Conservation (phyloP, 2,329 filamentous ascomycete genomes). For the Paradendryphiella salina region DNA sequence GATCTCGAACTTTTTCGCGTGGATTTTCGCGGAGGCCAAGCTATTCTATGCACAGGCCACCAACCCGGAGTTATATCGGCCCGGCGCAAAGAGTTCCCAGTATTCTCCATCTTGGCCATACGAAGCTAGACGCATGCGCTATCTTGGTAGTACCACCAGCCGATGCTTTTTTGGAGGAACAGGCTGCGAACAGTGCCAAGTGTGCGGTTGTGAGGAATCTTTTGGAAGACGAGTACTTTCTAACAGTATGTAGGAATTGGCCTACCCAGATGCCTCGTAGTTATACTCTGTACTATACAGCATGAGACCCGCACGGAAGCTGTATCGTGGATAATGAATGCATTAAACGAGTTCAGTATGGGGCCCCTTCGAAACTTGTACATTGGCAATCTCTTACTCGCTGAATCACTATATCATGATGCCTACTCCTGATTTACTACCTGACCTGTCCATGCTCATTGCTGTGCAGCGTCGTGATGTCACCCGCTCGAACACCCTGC, state of each 20-base stretch:
- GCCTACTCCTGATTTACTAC: not conserved
- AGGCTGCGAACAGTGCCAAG: no score
- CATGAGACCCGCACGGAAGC: no score
- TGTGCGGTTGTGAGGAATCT: no score
- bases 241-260: no score
- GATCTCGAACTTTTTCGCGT: constrained; percentile 33
- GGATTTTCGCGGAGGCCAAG: constrained; percentile 18
- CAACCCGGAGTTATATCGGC: constrained; percentile 6
- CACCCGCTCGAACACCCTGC: constrained; percentile 4
- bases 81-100: constrained; percentile 2
- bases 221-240: no score
- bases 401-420: not conserved
- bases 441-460: not conserved
- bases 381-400: not conserved
- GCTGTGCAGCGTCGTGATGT: not conserved
- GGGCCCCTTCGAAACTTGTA: not conserved
- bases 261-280: no score
- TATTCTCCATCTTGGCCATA: not conserved
- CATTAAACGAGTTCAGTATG: no score
- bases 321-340: not conserved
- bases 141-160: no score
- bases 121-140: no score
- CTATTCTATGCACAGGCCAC: constrained; percentile 12
- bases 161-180: no score
- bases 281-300: no score